Percentiles rank a stretch among this genome's conserved stretches.
Conservation (phyloP, 2,329 filamentous ascomycete genomes). For the Aspergillus ustus region DNA sequence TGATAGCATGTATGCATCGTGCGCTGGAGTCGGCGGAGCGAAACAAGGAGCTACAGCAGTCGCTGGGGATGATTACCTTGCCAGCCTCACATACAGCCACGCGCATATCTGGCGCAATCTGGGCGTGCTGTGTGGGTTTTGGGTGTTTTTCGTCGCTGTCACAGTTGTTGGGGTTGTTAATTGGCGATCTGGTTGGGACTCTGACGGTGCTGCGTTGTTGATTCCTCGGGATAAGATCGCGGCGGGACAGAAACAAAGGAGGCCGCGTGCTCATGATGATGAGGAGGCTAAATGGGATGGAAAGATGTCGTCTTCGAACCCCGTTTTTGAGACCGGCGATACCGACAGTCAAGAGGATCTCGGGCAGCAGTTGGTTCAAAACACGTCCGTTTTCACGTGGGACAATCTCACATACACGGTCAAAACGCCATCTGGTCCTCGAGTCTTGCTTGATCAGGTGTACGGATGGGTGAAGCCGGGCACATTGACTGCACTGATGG, state of each 20-base stretch:
- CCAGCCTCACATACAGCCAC: slow-evolving; percentile 58
- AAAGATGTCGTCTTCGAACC: slow-evolving; percentile 19
- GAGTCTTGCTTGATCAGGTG: slow-evolving; percentile 74
- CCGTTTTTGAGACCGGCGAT: no score
- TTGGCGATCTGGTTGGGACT: slow-evolving; percentile 61
- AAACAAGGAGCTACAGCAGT: slow-evolving; percentile 53
- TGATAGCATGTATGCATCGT: slow-evolving; percentile 29
- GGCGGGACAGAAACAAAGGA: slow-evolving; percentile 31
- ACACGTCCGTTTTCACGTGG: slow-evolving; percentile 75
- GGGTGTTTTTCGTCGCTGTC: slow-evolving; percentile 61
- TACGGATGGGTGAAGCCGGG: slow-evolving; percentile 95
- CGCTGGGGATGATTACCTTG: slow-evolving; percentile 63
- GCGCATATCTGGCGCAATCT: slow-evolving; percentile 64
- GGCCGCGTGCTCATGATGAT: slow-evolving; percentile 56
- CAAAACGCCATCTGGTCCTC: slow-evolving; percentile 58
- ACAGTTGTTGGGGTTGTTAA: slow-evolving; percentile 62
- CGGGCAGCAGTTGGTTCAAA: slow-evolving; percentile 53
- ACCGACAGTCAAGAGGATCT: no score
- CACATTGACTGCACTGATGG: slow-evolving; percentile 86
- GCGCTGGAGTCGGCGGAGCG: slow-evolving; percentile 62
- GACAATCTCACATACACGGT: slow-evolving; percentile 73
- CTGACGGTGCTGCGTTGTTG: slow-evolving; percentile 61
- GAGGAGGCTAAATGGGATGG: slow-evolving; percentile 33
- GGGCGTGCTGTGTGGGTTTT: slow-evolving; percentile 67
- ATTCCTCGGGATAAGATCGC: slow-evolving; percentile 65